Percentiles rank a stretch among this genome's conserved stretches.
phyloP scores from a whole-genome alignment of 371 early-diverging fungal species.

The Zychaea mexicana region DNA sequence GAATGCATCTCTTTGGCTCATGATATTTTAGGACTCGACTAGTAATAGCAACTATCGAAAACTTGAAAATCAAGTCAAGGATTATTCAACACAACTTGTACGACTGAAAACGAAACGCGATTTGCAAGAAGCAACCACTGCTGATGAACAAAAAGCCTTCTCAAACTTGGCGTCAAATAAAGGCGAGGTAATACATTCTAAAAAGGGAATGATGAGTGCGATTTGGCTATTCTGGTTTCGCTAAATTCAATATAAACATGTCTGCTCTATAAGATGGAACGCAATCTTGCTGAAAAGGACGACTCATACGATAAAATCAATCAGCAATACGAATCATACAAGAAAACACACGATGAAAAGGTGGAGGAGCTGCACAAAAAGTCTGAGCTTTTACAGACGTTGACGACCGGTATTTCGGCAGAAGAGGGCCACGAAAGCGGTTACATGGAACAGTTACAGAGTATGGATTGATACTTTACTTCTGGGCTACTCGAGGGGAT shows the following conservation, averaged over 20 bases:
- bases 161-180: conserved; percentile 32
- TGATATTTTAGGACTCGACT: conserved; percentile 49
- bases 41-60: conserved; percentile 65
- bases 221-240: too few species aligned
- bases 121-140: conserved; percentile 68
- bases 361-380: conserved; percentile 65
- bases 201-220: neutral
- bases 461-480: conserved; percentile 25
- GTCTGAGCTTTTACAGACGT: conserved; percentile 88
- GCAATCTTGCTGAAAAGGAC: conserved; percentile 55
- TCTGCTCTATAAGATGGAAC: too few species aligned
- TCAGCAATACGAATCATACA: conserved; percentile 63
- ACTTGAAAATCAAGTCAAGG: conserved; percentile 73
- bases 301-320: conserved; percentile 45
- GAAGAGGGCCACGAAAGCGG: conserved; percentile 93
- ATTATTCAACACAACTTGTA: conserved; percentile 76
- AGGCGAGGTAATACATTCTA: conserved; percentile 43
- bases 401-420: conserved; percentile 91
- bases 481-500: neutral
- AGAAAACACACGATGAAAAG: conserved; percentile 66
- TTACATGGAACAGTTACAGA: conserved; percentile 90
- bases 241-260: too few species aligned
- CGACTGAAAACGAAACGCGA: conserved; percentile 80
- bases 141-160: conserved; percentile 72
- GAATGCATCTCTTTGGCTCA: neutral